phyloP scores from a whole-genome alignment of 106 monocot genomes.

The Platanthera zijinensis region DNA sequence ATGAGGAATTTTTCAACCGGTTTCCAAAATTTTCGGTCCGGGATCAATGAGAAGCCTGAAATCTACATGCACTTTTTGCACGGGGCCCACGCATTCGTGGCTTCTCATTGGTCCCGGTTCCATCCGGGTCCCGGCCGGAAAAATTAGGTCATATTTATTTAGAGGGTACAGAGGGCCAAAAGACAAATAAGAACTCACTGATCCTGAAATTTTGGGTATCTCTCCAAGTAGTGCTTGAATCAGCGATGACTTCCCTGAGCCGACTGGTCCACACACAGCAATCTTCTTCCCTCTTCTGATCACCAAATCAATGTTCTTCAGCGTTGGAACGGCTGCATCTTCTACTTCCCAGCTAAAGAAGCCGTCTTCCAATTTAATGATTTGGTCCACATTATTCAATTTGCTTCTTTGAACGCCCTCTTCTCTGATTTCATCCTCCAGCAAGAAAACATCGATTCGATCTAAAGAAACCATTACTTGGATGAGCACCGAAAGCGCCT shows the following conservation, averaged over 20 bases:
- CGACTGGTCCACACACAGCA: slow-evolving; percentile 71
- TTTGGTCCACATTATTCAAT: slow-evolving; percentile 2
- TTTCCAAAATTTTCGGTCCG: no score
- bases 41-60: no score
- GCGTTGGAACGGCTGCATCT: slow-evolving; percentile 19
- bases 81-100: no score
- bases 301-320: slow-evolving; percentile 30
- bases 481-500: slow-evolving; percentile 56
- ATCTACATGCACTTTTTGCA: no score
- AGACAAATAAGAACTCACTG: slow-evolving; percentile 36
- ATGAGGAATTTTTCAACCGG: no score
- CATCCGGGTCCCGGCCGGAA: no score
- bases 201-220: slow-evolving; percentile 59
- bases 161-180: no score
- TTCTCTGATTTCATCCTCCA: slow-evolving; percentile 64
- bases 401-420: slow-evolving; percentile 22
- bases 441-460: slow-evolving; percentile 56
- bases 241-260: slow-evolving; percentile 69
- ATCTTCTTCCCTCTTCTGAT: slow-evolving; percentile 48
- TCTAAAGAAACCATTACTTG: slow-evolving; percentile 72
- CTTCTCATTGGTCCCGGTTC: no score
- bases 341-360: slow-evolving; percentile 47
- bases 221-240: slow-evolving; percentile 67
- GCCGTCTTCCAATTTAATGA: slow-evolving; percentile 23
- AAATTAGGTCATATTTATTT: no score